Conservation (phyloP, 2,329 filamentous ascomycete genomes). For the Fusarium chuoi region DNA sequence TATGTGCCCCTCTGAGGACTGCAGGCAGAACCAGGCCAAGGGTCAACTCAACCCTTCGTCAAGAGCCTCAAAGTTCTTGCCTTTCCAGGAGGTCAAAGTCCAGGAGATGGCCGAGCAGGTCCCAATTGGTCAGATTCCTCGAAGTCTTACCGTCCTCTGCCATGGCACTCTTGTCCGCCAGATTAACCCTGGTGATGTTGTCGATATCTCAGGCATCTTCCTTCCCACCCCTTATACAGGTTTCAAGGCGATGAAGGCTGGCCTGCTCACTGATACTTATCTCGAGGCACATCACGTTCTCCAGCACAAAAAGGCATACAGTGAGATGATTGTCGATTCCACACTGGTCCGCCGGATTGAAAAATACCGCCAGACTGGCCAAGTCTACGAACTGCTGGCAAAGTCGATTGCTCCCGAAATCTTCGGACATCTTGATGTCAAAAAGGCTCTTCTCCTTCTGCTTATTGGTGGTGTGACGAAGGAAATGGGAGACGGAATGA, state of each 20-base stretch:
- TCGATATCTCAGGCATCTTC: constrained; percentile 95
- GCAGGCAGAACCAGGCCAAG: constrained; percentile 88
- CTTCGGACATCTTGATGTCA: constrained; percentile 94
- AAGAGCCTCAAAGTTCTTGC: constrained; percentile 95
- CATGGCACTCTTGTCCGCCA: constrained; percentile 86
- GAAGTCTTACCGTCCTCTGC: constrained; percentile 88
- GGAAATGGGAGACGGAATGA: constrained; percentile 97
- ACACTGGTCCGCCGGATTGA: constrained; percentile 85
- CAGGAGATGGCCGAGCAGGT: constrained; percentile 99
- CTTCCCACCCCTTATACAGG: constrained; percentile 98
- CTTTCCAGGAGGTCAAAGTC: constrained; percentile 98
- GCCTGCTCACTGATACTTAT: constrained; percentile 96
- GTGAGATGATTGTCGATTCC: constrained; percentile 86
- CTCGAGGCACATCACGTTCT: constrained; percentile 92
- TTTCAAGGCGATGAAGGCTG: constrained; percentile 95
- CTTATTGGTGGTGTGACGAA: constrained; percentile 97
- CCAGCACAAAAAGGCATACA: constrained; percentile 98
- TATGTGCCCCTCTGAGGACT: constrained; percentile 90
- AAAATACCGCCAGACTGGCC: constrained; percentile 83
- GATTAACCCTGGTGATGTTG: constrained; percentile 92
- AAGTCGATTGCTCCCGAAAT: constrained; percentile 98
- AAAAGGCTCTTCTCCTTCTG: constrained; percentile 95
- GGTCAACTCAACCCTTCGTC: constrained; percentile 94
- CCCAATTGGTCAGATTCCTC: constrained; percentile 95
- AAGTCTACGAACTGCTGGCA: constrained; percentile 94